These are phyloP conservation scores for Cicer pinnatifidum DNA, from an alignment of 306 rosid species.

Conservation along the genomic window DNA sequence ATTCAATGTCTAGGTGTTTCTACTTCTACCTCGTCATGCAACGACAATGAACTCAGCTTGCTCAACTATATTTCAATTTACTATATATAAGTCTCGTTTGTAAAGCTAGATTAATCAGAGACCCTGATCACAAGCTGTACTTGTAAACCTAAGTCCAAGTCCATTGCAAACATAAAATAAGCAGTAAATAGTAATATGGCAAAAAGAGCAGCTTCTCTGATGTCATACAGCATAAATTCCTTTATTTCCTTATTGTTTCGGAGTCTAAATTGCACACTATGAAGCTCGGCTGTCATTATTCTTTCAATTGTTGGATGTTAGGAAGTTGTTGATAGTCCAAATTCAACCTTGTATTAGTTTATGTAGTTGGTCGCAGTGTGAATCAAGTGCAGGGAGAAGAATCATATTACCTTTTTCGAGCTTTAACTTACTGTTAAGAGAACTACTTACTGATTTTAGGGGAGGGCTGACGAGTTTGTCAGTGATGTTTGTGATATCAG, in stretches of 20 bases:
- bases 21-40: background rate
- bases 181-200: background rate
- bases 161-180: background rate
- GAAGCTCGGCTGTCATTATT: slow-evolving; percentile 3
- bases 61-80: background rate
- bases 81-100: background rate
- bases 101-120: background rate
- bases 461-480: slow-evolving; percentile 1
- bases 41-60: background rate
- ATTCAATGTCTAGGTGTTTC: no score
- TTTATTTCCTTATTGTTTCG: background rate
- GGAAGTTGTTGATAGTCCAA: background rate
- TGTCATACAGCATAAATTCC: background rate
- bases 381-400: background rate
- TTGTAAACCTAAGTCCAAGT: background rate
- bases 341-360: background rate
- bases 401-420: slow-evolving; percentile 2
- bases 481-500: background rate
- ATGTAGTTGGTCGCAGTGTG: background rate
- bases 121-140: background rate
- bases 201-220: background rate
- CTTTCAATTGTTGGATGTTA: background rate
- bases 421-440: background rate
- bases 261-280: background rate
- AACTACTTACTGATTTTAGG: background rate